Conservation (phyloP, 73 alveolate species). For the Paramecium bursaria region DNA sequence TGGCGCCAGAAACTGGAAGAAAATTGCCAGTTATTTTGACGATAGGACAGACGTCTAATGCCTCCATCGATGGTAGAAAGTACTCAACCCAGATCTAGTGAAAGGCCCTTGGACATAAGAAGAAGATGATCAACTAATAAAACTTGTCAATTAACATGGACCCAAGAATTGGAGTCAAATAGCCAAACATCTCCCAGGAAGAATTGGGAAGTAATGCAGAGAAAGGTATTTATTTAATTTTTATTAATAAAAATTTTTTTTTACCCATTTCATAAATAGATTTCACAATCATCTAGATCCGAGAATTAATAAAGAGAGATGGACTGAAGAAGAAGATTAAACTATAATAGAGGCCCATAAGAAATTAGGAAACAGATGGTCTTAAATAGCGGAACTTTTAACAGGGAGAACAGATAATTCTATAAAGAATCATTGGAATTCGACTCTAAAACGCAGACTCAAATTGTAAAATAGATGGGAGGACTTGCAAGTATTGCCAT, state of each 20-base stretch:
- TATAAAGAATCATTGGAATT: slow-evolving; percentile 95
- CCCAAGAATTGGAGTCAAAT: slow-evolving; percentile 96
- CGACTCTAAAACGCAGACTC: slow-evolving; percentile 79
- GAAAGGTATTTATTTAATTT: slow-evolving; percentile 72
- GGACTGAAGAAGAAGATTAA: slow-evolving; percentile 97
- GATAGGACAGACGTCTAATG: slow-evolving; percentile 88
- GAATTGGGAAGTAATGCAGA: slow-evolving; percentile 97
- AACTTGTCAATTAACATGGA: slow-evolving; percentile 90
- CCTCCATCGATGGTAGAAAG: slow-evolving; percentile 89
- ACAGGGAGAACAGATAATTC: slow-evolving; percentile 94
- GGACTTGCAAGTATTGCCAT: slow-evolving; percentile 50
- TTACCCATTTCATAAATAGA: slow-evolving; percentile 62
- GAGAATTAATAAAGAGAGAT: slow-evolving; percentile 86
- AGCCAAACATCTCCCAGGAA: slow-evolving; percentile 96
- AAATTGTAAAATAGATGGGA: slow-evolving; percentile 67
- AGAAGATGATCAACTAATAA: slow-evolving; percentile 89
- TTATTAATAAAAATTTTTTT: background rate
- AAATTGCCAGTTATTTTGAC: slow-evolving; percentile 78
- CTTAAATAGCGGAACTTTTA: slow-evolving; percentile 87
- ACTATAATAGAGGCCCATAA: slow-evolving; percentile 90
- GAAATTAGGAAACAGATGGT: slow-evolving; percentile 93
- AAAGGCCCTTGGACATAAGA: slow-evolving; percentile 97
- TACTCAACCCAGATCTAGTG: slow-evolving; percentile 84
- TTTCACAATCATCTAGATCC: slow-evolving; percentile 98
- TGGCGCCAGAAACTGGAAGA: slow-evolving; percentile 89